Evolutionary conservation across 148 eudicot species (phyloP).

Genomic region (Polygonum maritimum): DNA sequence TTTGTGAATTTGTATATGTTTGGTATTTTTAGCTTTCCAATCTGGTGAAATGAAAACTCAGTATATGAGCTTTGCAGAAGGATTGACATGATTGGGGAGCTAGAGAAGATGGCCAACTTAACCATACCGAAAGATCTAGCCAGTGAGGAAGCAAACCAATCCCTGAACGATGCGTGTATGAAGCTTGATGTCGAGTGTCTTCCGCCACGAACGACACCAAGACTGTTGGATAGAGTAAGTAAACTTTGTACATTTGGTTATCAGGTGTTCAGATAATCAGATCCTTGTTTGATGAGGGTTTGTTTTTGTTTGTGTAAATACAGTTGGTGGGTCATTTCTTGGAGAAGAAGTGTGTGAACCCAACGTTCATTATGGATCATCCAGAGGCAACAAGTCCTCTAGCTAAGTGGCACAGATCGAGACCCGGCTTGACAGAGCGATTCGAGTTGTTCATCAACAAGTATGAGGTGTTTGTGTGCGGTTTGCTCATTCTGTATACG

Average conservation of each 20-base stretch:
- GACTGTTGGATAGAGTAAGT: slow-evolving; percentile 76
- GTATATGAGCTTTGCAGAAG: slow-evolving; percentile 34
- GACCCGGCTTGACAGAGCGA: slow-evolving; percentile 80
- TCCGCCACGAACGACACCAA: slow-evolving; percentile 80
- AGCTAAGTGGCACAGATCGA: slow-evolving; percentile 96
- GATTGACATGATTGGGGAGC: slow-evolving; percentile 10
- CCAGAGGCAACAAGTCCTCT: slow-evolving; percentile 94
- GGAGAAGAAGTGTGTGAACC: slow-evolving; percentile 86
- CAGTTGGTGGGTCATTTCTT: slow-evolving; percentile 95
- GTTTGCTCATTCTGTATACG: neutral
- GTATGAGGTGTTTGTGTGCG: slow-evolving; percentile 50
- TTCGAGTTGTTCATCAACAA: slow-evolving; percentile 88
- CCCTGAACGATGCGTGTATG: slow-evolving; percentile 58
- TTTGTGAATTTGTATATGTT: slow-evolving; percentile 1
- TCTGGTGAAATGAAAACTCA: neutral
- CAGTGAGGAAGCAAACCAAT: slow-evolving; percentile 58
- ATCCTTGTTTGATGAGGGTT: neutral
- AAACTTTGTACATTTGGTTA: neutral
- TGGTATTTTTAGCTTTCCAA: neutral
- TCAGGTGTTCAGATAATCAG: neutral
- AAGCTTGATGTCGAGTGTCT: slow-evolving; percentile 78
- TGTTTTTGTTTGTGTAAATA: slow-evolving; percentile 10
- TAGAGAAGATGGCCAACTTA: slow-evolving; percentile 79
- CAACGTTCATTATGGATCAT: slow-evolving; percentile 79
- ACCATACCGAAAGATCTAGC: slow-evolving; percentile 78